A percentile compares a stretch with the other conserved stretches of the same genome.
phyloP scores from a whole-genome alignment of 345 rosid species.

The Rhodomyrtus tomentosa region DNA sequence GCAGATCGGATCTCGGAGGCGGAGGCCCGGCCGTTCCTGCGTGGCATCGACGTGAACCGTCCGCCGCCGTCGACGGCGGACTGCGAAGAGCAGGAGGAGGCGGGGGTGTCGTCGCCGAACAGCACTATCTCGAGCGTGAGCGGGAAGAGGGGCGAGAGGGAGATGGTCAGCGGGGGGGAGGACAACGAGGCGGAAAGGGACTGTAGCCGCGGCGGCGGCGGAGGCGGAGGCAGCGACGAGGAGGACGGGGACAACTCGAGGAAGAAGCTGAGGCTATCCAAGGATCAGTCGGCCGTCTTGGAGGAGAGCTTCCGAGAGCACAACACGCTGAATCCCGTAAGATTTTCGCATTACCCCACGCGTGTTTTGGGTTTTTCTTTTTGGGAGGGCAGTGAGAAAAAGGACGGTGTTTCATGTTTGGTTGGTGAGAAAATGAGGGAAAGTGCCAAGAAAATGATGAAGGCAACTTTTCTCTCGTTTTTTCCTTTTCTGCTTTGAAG shows the following conservation, averaged over 20 bases:
- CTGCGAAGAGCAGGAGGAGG: conserved; percentile 81
- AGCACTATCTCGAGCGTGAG: conserved; percentile 88
- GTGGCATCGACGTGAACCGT: conserved; percentile 88
- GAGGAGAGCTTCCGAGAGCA: conserved; percentile 94
- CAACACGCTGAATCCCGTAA: conserved; percentile 92
- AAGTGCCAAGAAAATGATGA: not conserved
- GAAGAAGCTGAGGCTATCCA: conserved; percentile 86
- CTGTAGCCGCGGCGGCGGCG: conserved; percentile 65
- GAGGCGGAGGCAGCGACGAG: conserved; percentile 72
- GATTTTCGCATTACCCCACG: not conserved
- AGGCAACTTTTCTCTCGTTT: not conserved
- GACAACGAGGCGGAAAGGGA: conserved; percentile 56
- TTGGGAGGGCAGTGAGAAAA: not conserved
- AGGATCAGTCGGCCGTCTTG: conserved; percentile 88
- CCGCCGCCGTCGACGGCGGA: conserved; percentile 59
- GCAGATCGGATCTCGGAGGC: conserved; percentile 67
- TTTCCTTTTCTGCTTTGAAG: no score
- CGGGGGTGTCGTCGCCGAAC: conserved; percentile 83
- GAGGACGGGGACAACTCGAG: conserved; percentile 88
- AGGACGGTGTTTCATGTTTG: not conserved
- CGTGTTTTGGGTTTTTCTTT: not conserved
- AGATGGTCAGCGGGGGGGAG: conserved; percentile 47
- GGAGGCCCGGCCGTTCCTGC: conserved; percentile 42
- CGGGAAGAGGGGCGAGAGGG: conserved; percentile 89
- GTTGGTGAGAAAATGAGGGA: not conserved